Evolutionary conservation across 2,329 filamentous ascomycete species (phyloP), one percentile per base, ranked within the genome.

Genomic region (Lasiodiplodia hormozganensis): DNA sequence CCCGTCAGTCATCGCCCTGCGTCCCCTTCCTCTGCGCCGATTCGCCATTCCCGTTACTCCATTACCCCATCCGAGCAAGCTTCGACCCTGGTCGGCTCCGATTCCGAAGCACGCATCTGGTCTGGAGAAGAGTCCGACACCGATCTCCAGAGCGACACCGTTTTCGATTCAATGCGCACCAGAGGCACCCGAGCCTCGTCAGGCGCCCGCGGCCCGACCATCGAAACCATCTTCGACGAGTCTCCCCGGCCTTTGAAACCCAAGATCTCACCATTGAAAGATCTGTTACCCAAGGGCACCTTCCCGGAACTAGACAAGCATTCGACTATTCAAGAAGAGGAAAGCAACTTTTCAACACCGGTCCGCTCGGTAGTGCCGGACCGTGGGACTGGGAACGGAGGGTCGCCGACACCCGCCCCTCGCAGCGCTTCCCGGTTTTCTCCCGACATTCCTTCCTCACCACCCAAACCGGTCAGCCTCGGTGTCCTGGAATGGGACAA

Each of bases 161-260:
- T 91, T 68, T 94, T 89, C 78, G 92, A 94, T 81, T 94, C 92
- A 36, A 80, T 93, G 72, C 89, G 90, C 65, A 94, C 92, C 18
- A 85, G 87, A 69, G 89, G 87, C 49, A 93, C 91, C 11, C 86
- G 87, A 70, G 90, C 89, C 70, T 85, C 87, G 66, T 87, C 89
- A 69, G 87, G 88, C 40, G 85, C 89, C 57, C 89, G 92, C 75
- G 91, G 90, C 34, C 90, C 91, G 18, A 82, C 85, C 60, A 88
- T 94, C 62, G 91, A 94, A 75, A 92, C 89, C 28, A 92, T 94
- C 83, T 94, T 94, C 78, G 91, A 94, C 79, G 92, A 94, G 73
- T 92, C 91, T 16, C 90, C 90, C 43, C 87, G 88, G 8, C 74
- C 78, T 18, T 73, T 75, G 34, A 82, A 82, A 70, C 74, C 79